phyloP scores from a whole-genome alignment of 1,139 yeast species.

The Scheffersomyces parashehatae region DNA sequence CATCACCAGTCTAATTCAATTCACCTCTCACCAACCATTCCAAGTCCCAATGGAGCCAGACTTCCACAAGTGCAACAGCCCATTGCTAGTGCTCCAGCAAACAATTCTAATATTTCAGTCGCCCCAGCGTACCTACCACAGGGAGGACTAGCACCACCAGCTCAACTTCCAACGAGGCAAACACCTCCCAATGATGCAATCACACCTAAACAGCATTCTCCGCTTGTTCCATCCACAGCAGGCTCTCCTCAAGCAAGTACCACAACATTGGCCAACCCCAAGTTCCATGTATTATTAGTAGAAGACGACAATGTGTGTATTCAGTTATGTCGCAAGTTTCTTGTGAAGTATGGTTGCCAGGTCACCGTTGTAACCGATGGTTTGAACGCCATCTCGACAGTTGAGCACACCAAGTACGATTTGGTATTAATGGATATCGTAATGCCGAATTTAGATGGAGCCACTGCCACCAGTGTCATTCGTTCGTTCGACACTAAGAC shows the following conservation, averaged over 20 bases:
- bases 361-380: conserved; percentile 95
- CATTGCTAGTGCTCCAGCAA: neutral
- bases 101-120: conserved; percentile 11
- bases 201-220: conserved; percentile 14
- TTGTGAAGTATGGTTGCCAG: conserved; percentile 86
- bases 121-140: conserved; percentile 2
- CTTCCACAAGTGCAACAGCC: neutral
- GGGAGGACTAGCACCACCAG: neutral
- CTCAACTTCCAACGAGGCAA: conserved; percentile 3
- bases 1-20: conserved; percentile 9
- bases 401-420: conserved; percentile 76
- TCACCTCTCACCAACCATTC: neutral
- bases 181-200: conserved; percentile 8
- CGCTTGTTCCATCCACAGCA: conserved; percentile 8
- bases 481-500: conserved; percentile 80
- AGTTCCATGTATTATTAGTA: conserved; percentile 73
- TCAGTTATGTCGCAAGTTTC: conserved; percentile 72
- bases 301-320: conserved; percentile 88
- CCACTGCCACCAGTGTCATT: conserved; percentile 85
- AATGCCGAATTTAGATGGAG: conserved; percentile 94
- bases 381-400: conserved; percentile 77
- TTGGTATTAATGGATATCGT: conserved; percentile 90
- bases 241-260: conserved; percentile 22
- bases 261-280: conserved; percentile 39
- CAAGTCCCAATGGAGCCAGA: neutral